Conservation (phyloP, 768 basidiomycete species). For the Termitomyces sp. region DNA sequence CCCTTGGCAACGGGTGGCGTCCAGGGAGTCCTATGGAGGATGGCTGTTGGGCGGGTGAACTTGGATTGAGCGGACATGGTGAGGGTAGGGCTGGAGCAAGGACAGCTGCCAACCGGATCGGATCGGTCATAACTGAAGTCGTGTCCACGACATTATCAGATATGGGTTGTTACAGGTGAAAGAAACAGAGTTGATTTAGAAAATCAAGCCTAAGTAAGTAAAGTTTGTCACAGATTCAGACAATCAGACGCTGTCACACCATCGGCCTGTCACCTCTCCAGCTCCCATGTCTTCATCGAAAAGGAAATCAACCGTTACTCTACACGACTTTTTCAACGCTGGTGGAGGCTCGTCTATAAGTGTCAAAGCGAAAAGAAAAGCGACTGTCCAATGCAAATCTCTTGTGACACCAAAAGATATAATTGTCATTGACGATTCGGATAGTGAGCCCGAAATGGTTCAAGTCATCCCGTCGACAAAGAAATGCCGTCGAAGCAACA, state of each 20-base stretch:
- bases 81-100: neutral
- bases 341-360: constrained; percentile 13
- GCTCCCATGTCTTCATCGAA: constrained; percentile 31
- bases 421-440: constrained; percentile 64
- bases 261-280: neutral
- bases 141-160: no score
- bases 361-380: constrained; percentile 5
- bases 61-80: neutral
- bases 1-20: constrained; percentile 63
- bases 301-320: constrained; percentile 35
- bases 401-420: constrained; percentile 31
- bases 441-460: constrained; percentile 22
- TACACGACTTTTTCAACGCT: constrained; percentile 44
- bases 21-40: constrained; percentile 74
- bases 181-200: no score
- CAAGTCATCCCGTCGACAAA: constrained; percentile 10
- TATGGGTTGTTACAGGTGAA: no score
- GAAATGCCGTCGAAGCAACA: constrained; percentile 21
- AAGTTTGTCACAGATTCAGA: no score
- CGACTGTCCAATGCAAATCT: constrained; percentile 4
- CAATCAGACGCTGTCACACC: neutral
- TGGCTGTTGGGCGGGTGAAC: constrained; percentile 25
- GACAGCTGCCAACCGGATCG: no score
- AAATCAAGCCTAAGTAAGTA: no score
- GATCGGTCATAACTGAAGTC: no score